Percentiles rank a stretch among this genome's conserved stretches.
These are phyloP conservation scores for Ehretia macrophylla DNA, from an alignment of 257 asterid species.

Conservation along the genomic window DNA sequence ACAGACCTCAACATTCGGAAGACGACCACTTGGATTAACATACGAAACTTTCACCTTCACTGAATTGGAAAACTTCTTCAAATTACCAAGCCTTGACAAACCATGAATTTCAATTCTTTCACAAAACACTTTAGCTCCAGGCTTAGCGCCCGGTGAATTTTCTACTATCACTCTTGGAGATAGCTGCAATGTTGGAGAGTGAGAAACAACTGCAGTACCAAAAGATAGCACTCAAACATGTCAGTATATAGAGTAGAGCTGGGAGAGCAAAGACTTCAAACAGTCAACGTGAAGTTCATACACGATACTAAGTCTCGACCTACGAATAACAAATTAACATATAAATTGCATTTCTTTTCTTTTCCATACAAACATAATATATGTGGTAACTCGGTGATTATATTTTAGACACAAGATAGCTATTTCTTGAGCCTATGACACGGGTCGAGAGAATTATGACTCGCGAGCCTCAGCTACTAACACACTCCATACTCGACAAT, in stretches of 20 bases:
- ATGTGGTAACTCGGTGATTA: too few species aligned
- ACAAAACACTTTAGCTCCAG: slow-evolving; percentile 62
- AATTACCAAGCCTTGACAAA: slow-evolving; percentile 50
- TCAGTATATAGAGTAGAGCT: background rate
- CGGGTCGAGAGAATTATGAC: too few species aligned
- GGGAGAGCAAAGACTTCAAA: background rate
- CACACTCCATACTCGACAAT: too few species aligned
- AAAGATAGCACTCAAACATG: background rate
- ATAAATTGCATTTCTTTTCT: too few species aligned
- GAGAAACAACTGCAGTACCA: slow-evolving; percentile 52
- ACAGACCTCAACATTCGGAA: slow-evolving; percentile 55
- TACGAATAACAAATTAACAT: background rate
- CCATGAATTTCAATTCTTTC: slow-evolving; percentile 75
- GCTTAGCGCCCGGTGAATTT: slow-evolving; percentile 74
- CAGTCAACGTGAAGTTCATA: too few species aligned
- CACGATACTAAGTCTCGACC: too few species aligned
- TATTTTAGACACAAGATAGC: too few species aligned
- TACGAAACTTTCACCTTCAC: slow-evolving; percentile 56
- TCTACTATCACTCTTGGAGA: slow-evolving; percentile 57
- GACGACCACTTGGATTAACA: slow-evolving; percentile 35
- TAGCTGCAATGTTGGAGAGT: slow-evolving; percentile 38
- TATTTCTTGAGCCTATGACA: too few species aligned
- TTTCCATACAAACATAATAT: background rate
- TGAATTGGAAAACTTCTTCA: slow-evolving; percentile 62
- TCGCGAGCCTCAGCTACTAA: too few species aligned